These are phyloP conservation scores for Backusella luteola DNA, from an alignment of 192 early-diverging fungal genomes.

Conservation along the genomic window DNA sequence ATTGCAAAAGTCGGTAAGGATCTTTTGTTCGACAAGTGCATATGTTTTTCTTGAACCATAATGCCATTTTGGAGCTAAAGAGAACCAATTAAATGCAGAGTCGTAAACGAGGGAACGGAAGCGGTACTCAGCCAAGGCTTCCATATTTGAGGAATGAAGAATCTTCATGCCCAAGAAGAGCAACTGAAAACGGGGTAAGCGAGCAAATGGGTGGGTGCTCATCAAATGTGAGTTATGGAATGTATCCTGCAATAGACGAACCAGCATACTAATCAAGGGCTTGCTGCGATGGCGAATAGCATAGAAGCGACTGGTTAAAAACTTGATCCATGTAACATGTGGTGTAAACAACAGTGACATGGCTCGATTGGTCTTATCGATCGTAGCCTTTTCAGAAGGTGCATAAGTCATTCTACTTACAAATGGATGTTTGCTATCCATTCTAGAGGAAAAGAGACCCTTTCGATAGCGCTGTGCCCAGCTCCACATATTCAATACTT, in stretches of 20 bases:
- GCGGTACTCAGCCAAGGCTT: slow-evolving; percentile 59
- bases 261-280: slow-evolving; percentile 69
- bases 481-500: slow-evolving; percentile 82
- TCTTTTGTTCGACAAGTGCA: slow-evolving; percentile 59
- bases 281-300: slow-evolving; percentile 71
- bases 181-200: slow-evolving; percentile 78
- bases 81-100: slow-evolving; percentile 82
- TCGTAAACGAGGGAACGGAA: slow-evolving; percentile 64
- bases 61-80: slow-evolving; percentile 69
- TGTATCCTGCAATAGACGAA: slow-evolving; percentile 75
- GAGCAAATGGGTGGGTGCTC: slow-evolving; percentile 69
- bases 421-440: slow-evolving; percentile 73
- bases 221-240: slow-evolving; percentile 47
- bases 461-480: slow-evolving; percentile 73
- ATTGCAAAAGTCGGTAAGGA: slow-evolving; percentile 60
- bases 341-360: slow-evolving; percentile 64
- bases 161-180: slow-evolving; percentile 73
- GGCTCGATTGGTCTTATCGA: slow-evolving; percentile 52
- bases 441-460: slow-evolving; percentile 73
- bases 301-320: slow-evolving; percentile 81
- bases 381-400: slow-evolving; percentile 75
- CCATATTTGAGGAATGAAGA: slow-evolving; percentile 61
- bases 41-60: slow-evolving; percentile 70
- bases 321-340: slow-evolving; percentile 85
- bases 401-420: slow-evolving; percentile 87